phyloP scores from a whole-genome alignment of 352 stramenopile genomes.

The Stephanocyclus meneghinianus region DNA sequence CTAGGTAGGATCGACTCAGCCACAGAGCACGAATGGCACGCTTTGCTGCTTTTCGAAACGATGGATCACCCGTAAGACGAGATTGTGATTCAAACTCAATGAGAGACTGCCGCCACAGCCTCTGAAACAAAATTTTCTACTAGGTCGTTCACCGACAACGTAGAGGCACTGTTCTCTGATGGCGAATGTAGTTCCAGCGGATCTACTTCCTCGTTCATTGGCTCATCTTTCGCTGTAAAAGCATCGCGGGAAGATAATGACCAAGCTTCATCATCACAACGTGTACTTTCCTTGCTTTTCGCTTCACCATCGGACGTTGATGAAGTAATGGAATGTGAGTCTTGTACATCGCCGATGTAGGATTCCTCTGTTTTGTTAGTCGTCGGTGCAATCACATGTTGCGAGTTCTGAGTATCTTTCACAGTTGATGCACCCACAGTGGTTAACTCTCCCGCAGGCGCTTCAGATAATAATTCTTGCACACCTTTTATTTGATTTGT shows the following conservation, averaged over 20 bases:
- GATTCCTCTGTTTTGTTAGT: not conserved
- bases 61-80: not conserved
- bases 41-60: not conserved
- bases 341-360: not conserved
- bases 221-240: not conserved
- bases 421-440: not conserved
- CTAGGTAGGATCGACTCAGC: too few relatives aligned
- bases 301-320: not conserved
- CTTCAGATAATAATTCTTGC: constrained; percentile 3
- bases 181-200: not conserved
- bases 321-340: not conserved
- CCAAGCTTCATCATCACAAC: not conserved
- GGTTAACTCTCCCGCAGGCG: not conserved
- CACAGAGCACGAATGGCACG: not conserved
- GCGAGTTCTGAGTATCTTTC: too few relatives aligned
- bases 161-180: not conserved
- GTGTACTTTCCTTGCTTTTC: not conserved
- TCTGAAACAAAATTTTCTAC: constrained; percentile 10
- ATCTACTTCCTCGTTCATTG: not conserved
- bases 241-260: not conserved
- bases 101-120: not conserved
- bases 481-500: constrained; percentile 4
- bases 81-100: not conserved
- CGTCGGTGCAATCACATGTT: too few relatives aligned
- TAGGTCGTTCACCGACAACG: not conserved